Evolutionary conservation across 2,329 filamentous ascomycete species (phyloP).

Genomic region (Alternaria rosae): DNA sequence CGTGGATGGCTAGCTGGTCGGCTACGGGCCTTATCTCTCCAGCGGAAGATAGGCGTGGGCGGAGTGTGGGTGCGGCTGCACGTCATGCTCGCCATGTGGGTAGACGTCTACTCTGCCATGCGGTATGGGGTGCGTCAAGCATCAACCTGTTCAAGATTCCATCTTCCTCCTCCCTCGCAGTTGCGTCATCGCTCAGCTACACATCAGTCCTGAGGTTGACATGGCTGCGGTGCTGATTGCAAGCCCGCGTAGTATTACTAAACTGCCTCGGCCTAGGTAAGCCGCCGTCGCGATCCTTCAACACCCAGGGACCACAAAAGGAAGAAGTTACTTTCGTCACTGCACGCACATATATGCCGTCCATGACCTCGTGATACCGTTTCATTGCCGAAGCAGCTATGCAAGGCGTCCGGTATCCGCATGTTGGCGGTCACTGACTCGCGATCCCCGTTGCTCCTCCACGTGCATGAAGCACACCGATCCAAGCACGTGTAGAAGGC

Average conservation of each 20-base stretch:
- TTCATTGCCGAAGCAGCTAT: background rate
- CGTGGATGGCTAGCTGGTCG: conserved; percentile 22
- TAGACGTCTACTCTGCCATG: background rate
- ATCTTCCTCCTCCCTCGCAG: background rate
- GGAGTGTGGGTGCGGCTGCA: conserved; percentile 2
- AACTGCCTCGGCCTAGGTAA: conserved; percentile 1
- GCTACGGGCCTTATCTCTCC: conserved; percentile 25
- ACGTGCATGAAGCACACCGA: conserved; percentile 19
- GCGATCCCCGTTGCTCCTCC: conserved; percentile 4
- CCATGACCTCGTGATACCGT: background rate
- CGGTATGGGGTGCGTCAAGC: background rate
- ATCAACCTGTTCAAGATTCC: background rate
- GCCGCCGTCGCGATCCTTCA: background rate
- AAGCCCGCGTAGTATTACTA: background rate
- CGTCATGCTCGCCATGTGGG: background rate
- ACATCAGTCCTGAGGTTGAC: background rate
- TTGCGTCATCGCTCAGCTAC: background rate
- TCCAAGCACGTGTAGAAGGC: conserved; percentile 11
- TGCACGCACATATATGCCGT: background rate
- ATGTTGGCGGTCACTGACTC: conserved; percentile 12
- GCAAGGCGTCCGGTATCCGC: background rate
- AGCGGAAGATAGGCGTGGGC: conserved; percentile 11
- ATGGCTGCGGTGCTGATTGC: background rate
- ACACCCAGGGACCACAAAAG: background rate
- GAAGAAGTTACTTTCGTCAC: background rate